Conservation (phyloP, 768 basidiomycete species). For the Trametes gibbosa region DNA sequence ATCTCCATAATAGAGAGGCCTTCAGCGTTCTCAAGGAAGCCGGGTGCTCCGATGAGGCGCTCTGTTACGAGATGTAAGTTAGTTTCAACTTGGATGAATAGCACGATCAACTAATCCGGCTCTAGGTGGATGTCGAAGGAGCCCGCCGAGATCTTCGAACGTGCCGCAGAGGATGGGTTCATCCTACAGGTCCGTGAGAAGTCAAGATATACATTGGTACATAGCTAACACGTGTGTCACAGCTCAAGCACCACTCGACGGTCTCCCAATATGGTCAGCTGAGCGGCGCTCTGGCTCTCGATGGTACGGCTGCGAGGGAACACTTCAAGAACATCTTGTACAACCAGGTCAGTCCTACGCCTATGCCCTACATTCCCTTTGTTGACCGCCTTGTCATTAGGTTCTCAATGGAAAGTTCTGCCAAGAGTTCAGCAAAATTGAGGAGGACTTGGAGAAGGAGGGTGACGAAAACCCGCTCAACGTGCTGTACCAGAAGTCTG, state of each 20-base stretch:
- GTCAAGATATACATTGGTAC: neutral
- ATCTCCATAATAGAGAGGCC: slow-evolving; percentile 44
- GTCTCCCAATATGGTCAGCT: slow-evolving; percentile 65
- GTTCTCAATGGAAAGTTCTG: slow-evolving; percentile 61
- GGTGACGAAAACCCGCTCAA: slow-evolving; percentile 54
- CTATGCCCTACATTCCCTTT: neutral
- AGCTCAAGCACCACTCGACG: slow-evolving; percentile 60
- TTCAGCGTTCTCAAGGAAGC: slow-evolving; percentile 62
- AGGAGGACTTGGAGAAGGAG: slow-evolving; percentile 54
- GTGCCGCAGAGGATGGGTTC: slow-evolving; percentile 66
- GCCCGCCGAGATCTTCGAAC: slow-evolving; percentile 66
- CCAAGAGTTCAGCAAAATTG: slow-evolving; percentile 51
- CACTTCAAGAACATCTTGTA: slow-evolving; percentile 60
- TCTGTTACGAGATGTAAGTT: slow-evolving; percentile 61
- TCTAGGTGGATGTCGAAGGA: slow-evolving; percentile 72
- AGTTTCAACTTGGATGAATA: neutral
- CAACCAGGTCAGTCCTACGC: slow-evolving; percentile 42
- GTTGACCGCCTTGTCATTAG: slow-evolving; percentile 26
- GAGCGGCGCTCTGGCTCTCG: slow-evolving; percentile 53
- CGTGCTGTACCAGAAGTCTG: slow-evolving; percentile 47
- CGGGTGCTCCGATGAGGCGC: slow-evolving; percentile 63
- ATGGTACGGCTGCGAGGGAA: slow-evolving; percentile 44
- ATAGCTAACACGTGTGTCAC: neutral
- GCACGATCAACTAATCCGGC: neutral
- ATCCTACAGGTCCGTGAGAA: slow-evolving; percentile 44